phyloP scores from a whole-genome alignment of 2,329 filamentous ascomycete species.

The Exophiala lecanii-corni region DNA sequence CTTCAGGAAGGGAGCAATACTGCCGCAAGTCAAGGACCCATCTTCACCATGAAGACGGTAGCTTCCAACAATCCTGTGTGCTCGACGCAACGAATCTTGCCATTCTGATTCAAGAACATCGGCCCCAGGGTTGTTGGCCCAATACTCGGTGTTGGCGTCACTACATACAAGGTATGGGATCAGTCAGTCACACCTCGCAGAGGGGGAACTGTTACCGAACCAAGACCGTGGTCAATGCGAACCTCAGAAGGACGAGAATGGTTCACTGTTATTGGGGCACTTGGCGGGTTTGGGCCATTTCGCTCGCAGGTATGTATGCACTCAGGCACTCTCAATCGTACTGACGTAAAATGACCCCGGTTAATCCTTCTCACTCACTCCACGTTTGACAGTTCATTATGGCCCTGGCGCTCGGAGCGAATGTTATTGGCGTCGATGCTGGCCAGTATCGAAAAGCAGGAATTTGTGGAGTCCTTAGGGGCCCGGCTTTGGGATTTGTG shows the following conservation, averaged over 20 bases:
- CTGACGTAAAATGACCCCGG: not conserved
- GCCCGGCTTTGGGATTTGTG: slow-evolving; percentile 43
- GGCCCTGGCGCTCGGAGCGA: slow-evolving; percentile 38
- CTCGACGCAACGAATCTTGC: slow-evolving; percentile 44
- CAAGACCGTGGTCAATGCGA: slow-evolving; percentile 40
- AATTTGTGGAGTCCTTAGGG: slow-evolving; percentile 38
- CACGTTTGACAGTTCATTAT: slow-evolving; percentile 42
- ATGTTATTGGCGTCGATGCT: slow-evolving; percentile 41
- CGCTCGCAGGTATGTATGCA: slow-evolving; percentile 31
- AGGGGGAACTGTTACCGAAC: not conserved
- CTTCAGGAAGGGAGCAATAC: slow-evolving; percentile 39
- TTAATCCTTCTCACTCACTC: not conserved
- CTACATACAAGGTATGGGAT: slow-evolving; percentile 38
- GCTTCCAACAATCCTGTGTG: slow-evolving; percentile 43
- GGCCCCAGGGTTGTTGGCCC: slow-evolving; percentile 40
- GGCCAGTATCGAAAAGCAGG: slow-evolving; percentile 36
- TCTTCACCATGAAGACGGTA: slow-evolving; percentile 44
- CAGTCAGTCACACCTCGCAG: not conserved
- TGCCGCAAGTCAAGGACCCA: slow-evolving; percentile 42
- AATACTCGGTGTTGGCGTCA: slow-evolving; percentile 43
- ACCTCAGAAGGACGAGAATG: slow-evolving; percentile 37
- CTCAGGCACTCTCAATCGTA: not conserved
- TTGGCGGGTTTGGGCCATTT: slow-evolving; percentile 44
- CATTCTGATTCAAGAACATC: slow-evolving; percentile 39
- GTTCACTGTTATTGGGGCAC: slow-evolving; percentile 44